Conservation (phyloP, 225 moss, liverwort and hornwort species). For the Ulota crispa region DNA sequence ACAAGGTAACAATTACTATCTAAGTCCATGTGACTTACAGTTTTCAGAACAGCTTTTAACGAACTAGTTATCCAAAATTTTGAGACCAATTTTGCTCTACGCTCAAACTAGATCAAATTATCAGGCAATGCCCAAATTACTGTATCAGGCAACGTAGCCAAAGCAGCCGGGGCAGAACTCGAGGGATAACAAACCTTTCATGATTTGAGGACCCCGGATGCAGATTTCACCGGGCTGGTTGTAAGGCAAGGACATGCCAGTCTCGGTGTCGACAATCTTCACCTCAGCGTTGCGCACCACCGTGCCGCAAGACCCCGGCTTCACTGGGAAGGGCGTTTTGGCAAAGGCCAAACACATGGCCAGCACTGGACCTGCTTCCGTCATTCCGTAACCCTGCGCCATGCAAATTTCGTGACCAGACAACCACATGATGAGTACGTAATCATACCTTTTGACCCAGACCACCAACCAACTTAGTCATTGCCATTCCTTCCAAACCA, state of each 20-base stretch:
- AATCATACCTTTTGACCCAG: not conserved
- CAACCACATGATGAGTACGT: not conserved
- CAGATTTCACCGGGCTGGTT: slow-evolving; percentile 65
- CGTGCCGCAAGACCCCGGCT: slow-evolving; percentile 60
- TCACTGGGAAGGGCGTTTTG: slow-evolving; percentile 48
- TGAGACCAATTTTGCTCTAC: not conserved
- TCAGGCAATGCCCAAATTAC: not conserved
- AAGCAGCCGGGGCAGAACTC: no score
- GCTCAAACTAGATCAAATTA: no score
- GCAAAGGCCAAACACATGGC: slow-evolving; percentile 57
- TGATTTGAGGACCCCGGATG: slow-evolving; percentile 67
- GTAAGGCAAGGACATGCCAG: slow-evolving; percentile 49
- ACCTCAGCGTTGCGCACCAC: slow-evolving; percentile 62
- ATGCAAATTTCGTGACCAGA: not conserved
- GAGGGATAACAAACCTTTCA: slow-evolving; percentile 42
- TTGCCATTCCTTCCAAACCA: not conserved
- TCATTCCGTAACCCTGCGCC: slow-evolving; percentile 63
- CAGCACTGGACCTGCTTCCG: slow-evolving; percentile 64
- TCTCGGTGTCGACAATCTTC: slow-evolving; percentile 59
- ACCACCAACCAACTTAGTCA: not conserved
- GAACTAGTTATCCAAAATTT: no score
- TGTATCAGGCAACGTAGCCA: not conserved
- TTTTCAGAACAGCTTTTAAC: not conserved
- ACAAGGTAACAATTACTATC: not conserved
- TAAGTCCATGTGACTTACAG: not conserved